phyloP scores from a whole-genome alignment of 2,329 filamentous ascomycete species.

The Escovopsis weberi region DNA sequence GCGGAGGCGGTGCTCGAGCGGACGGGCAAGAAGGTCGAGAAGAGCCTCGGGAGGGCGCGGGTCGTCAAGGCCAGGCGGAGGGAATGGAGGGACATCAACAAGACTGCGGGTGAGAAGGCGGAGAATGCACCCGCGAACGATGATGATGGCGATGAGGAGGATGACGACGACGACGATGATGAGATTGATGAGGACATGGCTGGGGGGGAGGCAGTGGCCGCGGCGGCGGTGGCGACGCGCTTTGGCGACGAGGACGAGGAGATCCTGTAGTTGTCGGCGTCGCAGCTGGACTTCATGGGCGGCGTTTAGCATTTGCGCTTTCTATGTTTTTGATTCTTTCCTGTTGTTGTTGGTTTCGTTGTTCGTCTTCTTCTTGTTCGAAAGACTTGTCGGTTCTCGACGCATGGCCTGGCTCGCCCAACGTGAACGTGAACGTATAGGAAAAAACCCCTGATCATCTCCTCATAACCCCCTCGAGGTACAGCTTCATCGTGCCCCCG shows the following conservation, averaged over 20 bases:
- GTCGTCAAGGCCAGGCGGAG: slow-evolving; percentile 35
- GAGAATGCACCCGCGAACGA: slow-evolving; percentile 8
- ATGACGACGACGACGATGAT: slow-evolving; percentile 9
- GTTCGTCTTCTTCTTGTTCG: too few species aligned
- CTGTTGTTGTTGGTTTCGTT: too few species aligned
- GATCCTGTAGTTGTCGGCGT: slow-evolving; percentile 12
- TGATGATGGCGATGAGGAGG: slow-evolving; percentile 12
- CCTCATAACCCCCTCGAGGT: slow-evolving; percentile 21
- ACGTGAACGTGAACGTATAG: too few species aligned
- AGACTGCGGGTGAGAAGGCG: slow-evolving; percentile 13
- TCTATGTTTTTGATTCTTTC: neutral
- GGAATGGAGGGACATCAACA: slow-evolving; percentile 46
- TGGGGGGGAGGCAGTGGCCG: slow-evolving; percentile 8
- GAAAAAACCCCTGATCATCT: slow-evolving; percentile 1
- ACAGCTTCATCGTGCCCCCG: slow-evolving; percentile 28
- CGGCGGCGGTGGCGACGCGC: neutral
- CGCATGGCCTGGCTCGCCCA: too few species aligned
- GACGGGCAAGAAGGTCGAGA: slow-evolving; percentile 39
- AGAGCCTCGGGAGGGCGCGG: slow-evolving; percentile 35
- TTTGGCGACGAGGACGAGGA: slow-evolving; percentile 17
- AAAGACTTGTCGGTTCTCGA: too few species aligned
- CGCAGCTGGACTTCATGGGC: too few species aligned
- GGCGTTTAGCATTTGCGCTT: too few species aligned
- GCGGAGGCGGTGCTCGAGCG: slow-evolving; percentile 46
- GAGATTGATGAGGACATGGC: slow-evolving; percentile 24